Base-by-base conservation (phyloP, 1,139 yeast species). In the Wickerhamomyces sp. region DNA sequence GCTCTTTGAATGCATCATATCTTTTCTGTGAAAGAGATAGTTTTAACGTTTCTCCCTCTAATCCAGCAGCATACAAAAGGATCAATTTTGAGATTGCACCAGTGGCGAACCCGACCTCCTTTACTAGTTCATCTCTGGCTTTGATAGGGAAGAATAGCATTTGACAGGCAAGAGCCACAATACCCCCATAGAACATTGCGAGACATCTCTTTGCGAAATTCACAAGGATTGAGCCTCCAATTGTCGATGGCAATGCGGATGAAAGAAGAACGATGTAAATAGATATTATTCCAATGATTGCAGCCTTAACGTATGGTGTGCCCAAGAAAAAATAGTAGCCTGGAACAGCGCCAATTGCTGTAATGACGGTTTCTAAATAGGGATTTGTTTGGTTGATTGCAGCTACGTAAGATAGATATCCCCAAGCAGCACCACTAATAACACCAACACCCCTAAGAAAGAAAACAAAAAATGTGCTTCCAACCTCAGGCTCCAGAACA, bases 121-220 rank as follows among this genome's bases (percentile, higher is more conserved):
- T 63, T 14, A 65, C 66, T 39, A 75, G 45, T 51, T 69, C 71
- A 37, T 67, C 74, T 45, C 78, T 60, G 0, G 79, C 78, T 42
- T 69, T 72, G 10, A 69, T 66, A 0, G 80, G 80, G 49, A 73
- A 75, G 34, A 75, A 52, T 1, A 63, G 47, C 9, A 72, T 55
- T 46, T 75, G 79, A 10, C 74, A 74, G 29, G 72, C 38, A 39
- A 73, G 51, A 0, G 79, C 77, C 8, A 72, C 67, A 2, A 68
- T 65, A 26, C 79, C 78, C 39, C 79, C 79, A 48, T 74, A 69
- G 6, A 74, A 66, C 60, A 75, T 71, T 0, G 79, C 75, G 11
- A 75, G 50, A 53, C 77, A 72, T 53, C 80, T 63, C 47, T 74
- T 75, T 1, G 71, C 76, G 58, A 72, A 75, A 52, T 71, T 73